Percentiles rank a stretch among this genome's conserved stretches.
Conservation (phyloP, 768 basidiomycete species). For the Mycena olivaceomarginata region DNA sequence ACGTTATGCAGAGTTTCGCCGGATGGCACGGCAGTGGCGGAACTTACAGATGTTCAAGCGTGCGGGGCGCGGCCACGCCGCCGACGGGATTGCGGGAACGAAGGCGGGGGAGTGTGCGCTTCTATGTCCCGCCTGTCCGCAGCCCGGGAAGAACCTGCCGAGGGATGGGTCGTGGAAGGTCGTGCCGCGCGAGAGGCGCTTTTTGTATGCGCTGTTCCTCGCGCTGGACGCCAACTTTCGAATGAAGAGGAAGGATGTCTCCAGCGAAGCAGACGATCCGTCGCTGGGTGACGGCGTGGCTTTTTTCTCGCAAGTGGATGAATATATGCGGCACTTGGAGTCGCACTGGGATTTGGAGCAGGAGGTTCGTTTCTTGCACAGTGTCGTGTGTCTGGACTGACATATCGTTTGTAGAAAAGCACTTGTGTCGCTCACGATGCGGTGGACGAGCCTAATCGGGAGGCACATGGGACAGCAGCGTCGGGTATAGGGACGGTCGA, state of each 20-base stretch:
- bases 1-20: no score
- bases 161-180: neutral
- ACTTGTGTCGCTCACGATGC: no score
- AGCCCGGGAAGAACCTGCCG: constrained; percentile 27
- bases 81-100: no score
- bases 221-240: constrained; percentile 7
- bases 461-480: constrained; percentile 9
- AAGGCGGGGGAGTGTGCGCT: no score
- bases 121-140: neutral
- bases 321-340: constrained; percentile 17
- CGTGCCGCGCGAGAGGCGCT: neutral
- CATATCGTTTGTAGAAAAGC: neutral
- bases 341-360: constrained; percentile 12
- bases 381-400: neutral
- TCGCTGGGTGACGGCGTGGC: neutral
- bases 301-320: neutral
- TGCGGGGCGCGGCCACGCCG: no score
- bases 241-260: constrained; percentile 1
- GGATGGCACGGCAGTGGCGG: no score
- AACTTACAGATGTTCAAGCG: no score
- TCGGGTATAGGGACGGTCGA: constrained; percentile 38
- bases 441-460: no score
- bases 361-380: constrained; percentile 13
- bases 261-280: neutral
- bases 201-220: constrained; percentile 2